Percentiles rank a stretch among this genome's conserved stretches.
phyloP scores from a whole-genome alignment of 305 asterid genomes.

The Fraxinus ornus region DNA sequence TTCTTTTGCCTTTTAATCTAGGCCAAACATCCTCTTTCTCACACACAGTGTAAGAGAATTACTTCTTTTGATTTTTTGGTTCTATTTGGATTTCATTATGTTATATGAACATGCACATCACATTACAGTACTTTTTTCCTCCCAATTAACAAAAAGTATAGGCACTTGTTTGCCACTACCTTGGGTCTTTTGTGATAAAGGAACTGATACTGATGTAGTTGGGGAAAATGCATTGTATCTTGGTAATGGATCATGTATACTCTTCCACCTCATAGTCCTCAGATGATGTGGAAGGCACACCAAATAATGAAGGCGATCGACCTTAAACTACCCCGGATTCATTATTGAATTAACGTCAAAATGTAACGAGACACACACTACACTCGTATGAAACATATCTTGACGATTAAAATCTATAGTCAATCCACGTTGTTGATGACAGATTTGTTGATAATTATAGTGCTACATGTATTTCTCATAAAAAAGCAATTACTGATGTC shows the following conservation, averaged over 20 bases:
- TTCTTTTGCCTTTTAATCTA: neutral
- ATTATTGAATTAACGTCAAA: too few relatives aligned
- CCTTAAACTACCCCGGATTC: too few relatives aligned
- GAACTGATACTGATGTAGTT: neutral
- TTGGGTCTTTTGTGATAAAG: slow-evolving; percentile 3
- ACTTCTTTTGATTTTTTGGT: slow-evolving; percentile 23
- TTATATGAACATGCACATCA: slow-evolving; percentile 23
- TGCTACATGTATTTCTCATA: neutral
- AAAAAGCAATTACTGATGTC: neutral
- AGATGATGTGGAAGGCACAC: neutral
- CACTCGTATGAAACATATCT: too few relatives aligned
- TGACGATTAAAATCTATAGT: neutral
- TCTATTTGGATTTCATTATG: slow-evolving; percentile 24
- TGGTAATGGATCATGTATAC: slow-evolving; percentile 13
- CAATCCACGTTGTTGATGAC: neutral
- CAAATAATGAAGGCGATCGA: neutral
- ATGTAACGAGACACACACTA: too few relatives aligned
- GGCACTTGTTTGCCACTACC: slow-evolving; percentile 7
- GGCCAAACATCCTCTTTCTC: neutral
- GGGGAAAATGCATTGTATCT: slow-evolving; percentile 26
- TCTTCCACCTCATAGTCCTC: neutral
- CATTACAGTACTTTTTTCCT: neutral
- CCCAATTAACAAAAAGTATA: slow-evolving; percentile 8
- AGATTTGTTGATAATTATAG: neutral
- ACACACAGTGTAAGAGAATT: neutral